Evolutionary conservation across 73 alveolate genomes (phyloP).

Genomic region (Paramecium octaurelia): DNA sequence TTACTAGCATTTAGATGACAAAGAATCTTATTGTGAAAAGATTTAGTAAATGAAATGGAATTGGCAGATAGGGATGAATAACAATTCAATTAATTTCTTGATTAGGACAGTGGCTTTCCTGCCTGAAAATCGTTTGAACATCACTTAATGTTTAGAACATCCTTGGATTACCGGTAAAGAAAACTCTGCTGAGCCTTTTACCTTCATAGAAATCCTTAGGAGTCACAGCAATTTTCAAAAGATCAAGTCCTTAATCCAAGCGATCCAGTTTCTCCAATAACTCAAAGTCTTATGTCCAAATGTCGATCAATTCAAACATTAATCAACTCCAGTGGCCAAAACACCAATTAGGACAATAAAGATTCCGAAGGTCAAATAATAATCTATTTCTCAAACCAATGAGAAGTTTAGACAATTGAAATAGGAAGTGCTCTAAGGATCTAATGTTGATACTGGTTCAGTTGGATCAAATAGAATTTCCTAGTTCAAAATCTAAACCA

Average conservation of each 20-base stretch:
- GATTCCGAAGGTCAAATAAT: not conserved
- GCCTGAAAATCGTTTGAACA: not conserved
- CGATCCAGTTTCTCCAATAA: not conserved
- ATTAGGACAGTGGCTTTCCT: not conserved
- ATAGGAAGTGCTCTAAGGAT: not conserved
- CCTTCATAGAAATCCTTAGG: not conserved
- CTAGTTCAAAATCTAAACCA: not conserved
- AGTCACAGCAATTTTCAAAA: not conserved
- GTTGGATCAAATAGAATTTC: not conserved
- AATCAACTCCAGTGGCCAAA: not conserved
- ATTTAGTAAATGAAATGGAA: not conserved
- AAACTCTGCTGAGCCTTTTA: not conserved
- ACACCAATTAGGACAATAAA: not conserved
- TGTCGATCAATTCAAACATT: not conserved
- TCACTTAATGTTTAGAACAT: not conserved
- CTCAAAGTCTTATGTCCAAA: not conserved
- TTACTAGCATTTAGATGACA: not conserved
- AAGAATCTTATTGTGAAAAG: not conserved
- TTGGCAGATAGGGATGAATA: not conserved
- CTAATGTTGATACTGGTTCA: not conserved
- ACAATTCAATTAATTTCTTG: not conserved
- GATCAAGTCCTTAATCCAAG: not conserved
- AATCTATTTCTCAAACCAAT: not conserved
- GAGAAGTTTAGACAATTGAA: not conserved
- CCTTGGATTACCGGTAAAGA: conserved; percentile 21